Percentiles rank a stretch among this genome's conserved stretches.
Evolutionary conservation across 345 rosid genomes (phyloP).

Genomic region (Linum usitatissimum): DNA sequence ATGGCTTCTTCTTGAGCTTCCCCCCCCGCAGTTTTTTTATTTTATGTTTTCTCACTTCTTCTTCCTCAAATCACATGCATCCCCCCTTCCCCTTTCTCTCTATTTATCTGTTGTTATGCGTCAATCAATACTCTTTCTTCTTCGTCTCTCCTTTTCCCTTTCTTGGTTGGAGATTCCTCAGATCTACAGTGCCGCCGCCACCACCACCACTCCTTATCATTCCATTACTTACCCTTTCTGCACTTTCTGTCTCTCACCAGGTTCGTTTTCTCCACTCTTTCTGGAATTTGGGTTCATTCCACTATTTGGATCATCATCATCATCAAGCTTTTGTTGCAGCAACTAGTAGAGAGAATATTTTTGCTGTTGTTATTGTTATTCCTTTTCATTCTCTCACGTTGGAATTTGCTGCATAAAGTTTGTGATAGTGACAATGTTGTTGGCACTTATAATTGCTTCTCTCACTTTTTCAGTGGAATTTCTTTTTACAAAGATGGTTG

Average conservation of each 20-base stretch:
- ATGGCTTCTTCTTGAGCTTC: not conserved
- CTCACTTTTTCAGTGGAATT: not conserved
- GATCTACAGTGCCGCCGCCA: not conserved
- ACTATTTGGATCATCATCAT: no score
- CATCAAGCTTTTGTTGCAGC: not conserved
- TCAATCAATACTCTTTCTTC: not conserved
- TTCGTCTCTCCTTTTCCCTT: not conserved
- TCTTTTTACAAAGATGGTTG: not conserved
- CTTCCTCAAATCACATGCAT: not conserved
- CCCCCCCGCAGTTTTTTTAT: not conserved
- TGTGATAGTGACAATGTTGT: not conserved
- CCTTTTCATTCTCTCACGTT: not conserved
- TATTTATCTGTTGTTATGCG: not conserved
- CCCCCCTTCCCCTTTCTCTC: not conserved
- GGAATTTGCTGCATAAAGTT: not conserved
- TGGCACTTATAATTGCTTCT: not conserved
- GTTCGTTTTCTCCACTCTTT: not conserved
- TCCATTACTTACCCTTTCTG: not conserved
- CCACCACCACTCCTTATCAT: not conserved
- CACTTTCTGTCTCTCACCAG: not conserved
- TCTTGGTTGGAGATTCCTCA: not conserved
- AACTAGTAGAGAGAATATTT: not conserved
- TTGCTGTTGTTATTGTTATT: no score
- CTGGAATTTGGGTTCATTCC: not conserved
- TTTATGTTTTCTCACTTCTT: not conserved